Conservation (phyloP, 257 asterid genomes). For the Fraxinus pennsylvanica region DNA sequence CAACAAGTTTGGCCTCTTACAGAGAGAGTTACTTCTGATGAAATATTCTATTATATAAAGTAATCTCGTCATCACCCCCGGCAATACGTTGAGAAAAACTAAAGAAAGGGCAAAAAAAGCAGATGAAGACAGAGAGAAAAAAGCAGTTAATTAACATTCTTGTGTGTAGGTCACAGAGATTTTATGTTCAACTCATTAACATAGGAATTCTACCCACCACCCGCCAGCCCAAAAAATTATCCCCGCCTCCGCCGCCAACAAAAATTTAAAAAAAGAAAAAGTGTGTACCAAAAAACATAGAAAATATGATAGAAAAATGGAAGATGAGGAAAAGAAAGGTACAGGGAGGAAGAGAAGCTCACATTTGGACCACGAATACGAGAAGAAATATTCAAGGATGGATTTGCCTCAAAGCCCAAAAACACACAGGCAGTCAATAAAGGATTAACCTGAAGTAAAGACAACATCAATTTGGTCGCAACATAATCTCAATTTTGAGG, state of each 20-base stretch:
- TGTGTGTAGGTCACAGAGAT: too few relatives aligned
- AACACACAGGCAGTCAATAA: conserved; percentile 63
- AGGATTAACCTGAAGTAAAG: conserved; percentile 59
- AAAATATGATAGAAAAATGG: conserved; percentile 16
- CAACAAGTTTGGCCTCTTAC: background rate
- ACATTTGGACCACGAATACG: conserved; percentile 98
- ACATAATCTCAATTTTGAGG: conserved; percentile 4
- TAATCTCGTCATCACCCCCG: background rate
- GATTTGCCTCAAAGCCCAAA: conserved; percentile 91
- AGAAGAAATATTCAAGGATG: conserved; percentile 60
- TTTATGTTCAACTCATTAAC: too few relatives aligned
- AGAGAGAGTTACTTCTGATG: background rate
- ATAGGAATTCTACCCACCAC: too few relatives aligned
- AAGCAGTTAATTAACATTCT: too few relatives aligned
- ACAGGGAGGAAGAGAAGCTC: conserved; percentile 40
- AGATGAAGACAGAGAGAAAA: too few relatives aligned
- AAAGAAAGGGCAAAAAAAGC: too few relatives aligned
- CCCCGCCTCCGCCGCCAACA: too few relatives aligned
- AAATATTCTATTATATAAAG: too few relatives aligned
- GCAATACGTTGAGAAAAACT: background rate
- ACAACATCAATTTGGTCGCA: conserved; percentile 13
- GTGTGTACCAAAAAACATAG: conserved; percentile 7
- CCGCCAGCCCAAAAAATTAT: too few relatives aligned
- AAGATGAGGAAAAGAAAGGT: conserved; percentile 5
- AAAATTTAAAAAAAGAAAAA: background rate